Evolutionary conservation across 78 protist species (phyloP).

Genomic region (Emiliania huxleyi): DNA sequence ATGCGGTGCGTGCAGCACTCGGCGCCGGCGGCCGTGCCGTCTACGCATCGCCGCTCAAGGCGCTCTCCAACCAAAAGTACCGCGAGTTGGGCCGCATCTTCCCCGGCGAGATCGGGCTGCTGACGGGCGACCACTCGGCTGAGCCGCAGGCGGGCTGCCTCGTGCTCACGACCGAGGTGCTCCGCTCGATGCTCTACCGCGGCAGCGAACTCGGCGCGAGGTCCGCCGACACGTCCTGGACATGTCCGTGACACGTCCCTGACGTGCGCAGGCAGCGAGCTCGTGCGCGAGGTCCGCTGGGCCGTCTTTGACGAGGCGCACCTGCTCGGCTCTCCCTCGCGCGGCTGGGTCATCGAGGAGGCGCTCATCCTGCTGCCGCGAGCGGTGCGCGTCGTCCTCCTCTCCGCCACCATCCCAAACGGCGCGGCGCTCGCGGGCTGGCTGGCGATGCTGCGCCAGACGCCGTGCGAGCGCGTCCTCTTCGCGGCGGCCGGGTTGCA

Average conservation of each 20-base stretch:
- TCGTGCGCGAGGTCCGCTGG: constrained; percentile 78
- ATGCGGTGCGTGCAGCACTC: constrained; percentile 83
- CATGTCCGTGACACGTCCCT: too few species aligned
- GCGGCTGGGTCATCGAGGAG: constrained; percentile 96
- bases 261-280: constrained; percentile 93
- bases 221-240: constrained; percentile 20
- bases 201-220: constrained; percentile 77
- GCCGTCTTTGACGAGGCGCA: constrained; percentile 90
- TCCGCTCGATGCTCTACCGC: constrained; percentile 97
- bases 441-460: too few species aligned
- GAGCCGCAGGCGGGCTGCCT: constrained; percentile 56
- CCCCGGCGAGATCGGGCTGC: constrained; percentile 81
- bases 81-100: constrained; percentile 51
- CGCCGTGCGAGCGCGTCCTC: too few species aligned
- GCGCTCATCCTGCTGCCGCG: constrained; percentile 78
- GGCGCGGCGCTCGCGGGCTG: too few species aligned
- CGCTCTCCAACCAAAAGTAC: constrained; percentile 87
- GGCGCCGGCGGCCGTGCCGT: constrained; percentile 51
- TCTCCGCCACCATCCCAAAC: too few species aligned
- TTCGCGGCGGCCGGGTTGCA: too few species aligned
- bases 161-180: constrained; percentile 80
- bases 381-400: too few species aligned
- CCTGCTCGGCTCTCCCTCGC: constrained; percentile 74
- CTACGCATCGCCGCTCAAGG: constrained; percentile 97
- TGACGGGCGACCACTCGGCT: constrained; percentile 88